Conservation (phyloP, 73 alveolate genomes). For the Symbiodinium pilosum region DNA sequence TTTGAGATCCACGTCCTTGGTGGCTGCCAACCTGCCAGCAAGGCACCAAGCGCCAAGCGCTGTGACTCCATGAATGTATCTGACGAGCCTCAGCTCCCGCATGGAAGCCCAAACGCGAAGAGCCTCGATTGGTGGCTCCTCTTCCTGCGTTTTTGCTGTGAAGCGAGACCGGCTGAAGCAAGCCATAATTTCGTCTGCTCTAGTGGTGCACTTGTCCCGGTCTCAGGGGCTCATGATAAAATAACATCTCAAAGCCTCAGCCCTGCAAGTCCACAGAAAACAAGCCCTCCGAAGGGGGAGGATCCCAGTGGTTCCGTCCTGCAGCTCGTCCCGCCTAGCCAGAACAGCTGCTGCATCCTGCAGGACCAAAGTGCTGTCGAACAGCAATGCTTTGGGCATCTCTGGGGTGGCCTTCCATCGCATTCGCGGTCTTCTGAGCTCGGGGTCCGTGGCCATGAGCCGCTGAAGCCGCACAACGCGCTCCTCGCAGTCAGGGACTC, state of each 20-base stretch:
- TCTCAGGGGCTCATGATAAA: too few species aligned
- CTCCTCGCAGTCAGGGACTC: constrained; percentile 2
- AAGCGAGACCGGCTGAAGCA: too few species aligned
- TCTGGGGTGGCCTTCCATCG: constrained; percentile 92
- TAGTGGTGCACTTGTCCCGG: too few species aligned
- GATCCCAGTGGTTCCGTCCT: not conserved
- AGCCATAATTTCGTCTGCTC: too few species aligned
- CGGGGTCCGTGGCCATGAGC: constrained; percentile 89
- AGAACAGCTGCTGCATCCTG: constrained; percentile 89
- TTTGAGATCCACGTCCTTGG: constrained; percentile 64
- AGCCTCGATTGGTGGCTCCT: constrained; percentile 92
- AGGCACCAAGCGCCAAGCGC: too few species aligned
- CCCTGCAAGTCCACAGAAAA: too few species aligned
- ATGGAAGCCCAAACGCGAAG: constrained; percentile 71
- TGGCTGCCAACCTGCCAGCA: not conserved
- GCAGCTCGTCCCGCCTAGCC: constrained; percentile 68
- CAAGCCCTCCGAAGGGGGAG: too few species aligned
- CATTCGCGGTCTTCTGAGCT: constrained; percentile 32
- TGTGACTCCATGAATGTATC: too few species aligned
- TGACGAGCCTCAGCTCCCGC: constrained; percentile 80
- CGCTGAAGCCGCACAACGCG: constrained; percentile 81
- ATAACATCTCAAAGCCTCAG: too few species aligned
- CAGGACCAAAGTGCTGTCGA: too few species aligned
- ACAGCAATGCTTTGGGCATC: too few species aligned
- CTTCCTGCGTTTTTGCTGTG: constrained; percentile 36